A percentile compares a stretch with the other conserved stretches of the same genome.
Evolutionary conservation across 371 early-diverging fungal species (phyloP).

Genomic region (Encephalitozoon cuniculi): DNA sequence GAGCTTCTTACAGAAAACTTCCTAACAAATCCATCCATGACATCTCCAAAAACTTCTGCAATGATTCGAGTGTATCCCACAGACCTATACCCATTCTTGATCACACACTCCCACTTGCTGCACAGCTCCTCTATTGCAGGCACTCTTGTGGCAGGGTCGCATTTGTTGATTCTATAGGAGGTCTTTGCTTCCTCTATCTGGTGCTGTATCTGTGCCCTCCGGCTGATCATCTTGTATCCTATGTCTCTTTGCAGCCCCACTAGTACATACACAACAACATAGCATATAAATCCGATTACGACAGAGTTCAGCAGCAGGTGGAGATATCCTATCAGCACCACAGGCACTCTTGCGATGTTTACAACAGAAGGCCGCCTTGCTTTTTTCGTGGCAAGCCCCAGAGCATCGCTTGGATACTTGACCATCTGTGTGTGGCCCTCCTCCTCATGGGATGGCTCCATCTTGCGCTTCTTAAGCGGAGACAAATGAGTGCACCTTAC

Average conservation of each 20-base stretch:
- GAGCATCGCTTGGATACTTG: not conserved
- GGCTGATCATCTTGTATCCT: slow-evolving; percentile 25
- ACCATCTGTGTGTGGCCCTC: not conserved
- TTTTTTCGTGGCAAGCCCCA: not conserved
- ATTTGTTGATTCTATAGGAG: slow-evolving; percentile 68
- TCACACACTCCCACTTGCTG: slow-evolving; percentile 69
- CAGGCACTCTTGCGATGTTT: not conserved
- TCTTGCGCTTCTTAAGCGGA: slow-evolving; percentile 11
- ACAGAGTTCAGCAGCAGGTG: slow-evolving; percentile 48
- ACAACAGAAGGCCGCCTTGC: not conserved
- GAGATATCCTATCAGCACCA: slow-evolving; percentile 37
- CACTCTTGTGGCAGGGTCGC: slow-evolving; percentile 66
- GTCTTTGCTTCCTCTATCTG: slow-evolving; percentile 65
- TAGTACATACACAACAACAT: slow-evolving; percentile 34
- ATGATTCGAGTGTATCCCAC: slow-evolving; percentile 56
- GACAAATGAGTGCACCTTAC: slow-evolving; percentile 11
- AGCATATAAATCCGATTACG: slow-evolving; percentile 26
- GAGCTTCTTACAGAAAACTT: slow-evolving; percentile 42
- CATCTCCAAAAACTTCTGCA: slow-evolving; percentile 53
- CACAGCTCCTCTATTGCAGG: slow-evolving; percentile 71
- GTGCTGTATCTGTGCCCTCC: slow-evolving; percentile 20
- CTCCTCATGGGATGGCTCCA: not conserved
- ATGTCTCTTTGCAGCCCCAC: slow-evolving; percentile 54
- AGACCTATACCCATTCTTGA: slow-evolving; percentile 62
- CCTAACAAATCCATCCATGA: slow-evolving; percentile 53